Evolutionary conservation across 257 asterid species (phyloP).

Genomic region (Capsicum baccatum): DNA sequence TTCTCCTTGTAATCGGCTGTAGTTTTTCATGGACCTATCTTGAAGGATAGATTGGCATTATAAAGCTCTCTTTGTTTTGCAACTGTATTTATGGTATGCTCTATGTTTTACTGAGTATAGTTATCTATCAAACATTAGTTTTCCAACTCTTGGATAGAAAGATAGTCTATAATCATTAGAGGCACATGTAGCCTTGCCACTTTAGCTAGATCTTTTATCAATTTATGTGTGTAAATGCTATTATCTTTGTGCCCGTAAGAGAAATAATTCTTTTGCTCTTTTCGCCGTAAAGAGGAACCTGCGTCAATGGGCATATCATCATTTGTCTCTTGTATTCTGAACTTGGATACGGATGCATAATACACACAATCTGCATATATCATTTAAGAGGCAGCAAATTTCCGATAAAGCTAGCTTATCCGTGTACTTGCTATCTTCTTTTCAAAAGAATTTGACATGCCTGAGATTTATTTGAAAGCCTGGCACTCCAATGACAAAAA

Average conservation of each 20-base stretch:
- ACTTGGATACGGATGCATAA: neutral
- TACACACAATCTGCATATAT: neutral
- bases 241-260: neutral
- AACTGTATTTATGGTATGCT: neutral
- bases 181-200: neutral
- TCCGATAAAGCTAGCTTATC: neutral
- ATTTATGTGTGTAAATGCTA: neutral
- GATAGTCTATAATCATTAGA: neutral
- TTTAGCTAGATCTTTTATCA: constrained; percentile 2
- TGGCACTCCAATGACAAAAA: neutral
- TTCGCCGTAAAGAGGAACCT: neutral
- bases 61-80: neutral
- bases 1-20: neutral
- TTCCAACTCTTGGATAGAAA: neutral
- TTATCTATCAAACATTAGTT: neutral
- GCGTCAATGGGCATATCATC: constrained; percentile 5
- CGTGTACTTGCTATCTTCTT: neutral
- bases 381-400: neutral
- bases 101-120: neutral
- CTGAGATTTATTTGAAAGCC: neutral
- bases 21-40: neutral
- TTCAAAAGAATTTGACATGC: neutral
- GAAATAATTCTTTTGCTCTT: neutral
- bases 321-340: neutral
- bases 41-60: neutral